phyloP scores from a whole-genome alignment of 1,139 yeast species.

The Debaryomyces coudertii region DNA sequence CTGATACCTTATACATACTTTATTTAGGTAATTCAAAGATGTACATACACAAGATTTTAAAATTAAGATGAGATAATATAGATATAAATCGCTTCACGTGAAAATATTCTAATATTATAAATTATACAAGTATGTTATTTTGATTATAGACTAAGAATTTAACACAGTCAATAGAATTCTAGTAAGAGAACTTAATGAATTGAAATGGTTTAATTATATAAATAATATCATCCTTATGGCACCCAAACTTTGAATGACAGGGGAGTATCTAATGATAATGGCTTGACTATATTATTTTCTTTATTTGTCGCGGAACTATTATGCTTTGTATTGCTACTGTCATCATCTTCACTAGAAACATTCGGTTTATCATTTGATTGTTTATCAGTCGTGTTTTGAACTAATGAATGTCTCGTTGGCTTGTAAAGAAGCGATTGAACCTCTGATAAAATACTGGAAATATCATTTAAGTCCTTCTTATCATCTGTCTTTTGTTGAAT shows the following conservation, averaged over 20 bases:
- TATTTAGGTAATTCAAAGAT: background rate
- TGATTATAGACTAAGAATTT: background rate
- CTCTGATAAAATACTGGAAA: constrained; percentile 41
- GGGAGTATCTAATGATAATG: constrained; percentile 80
- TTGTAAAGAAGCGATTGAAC: constrained; percentile 53
- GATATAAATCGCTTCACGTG: constrained; percentile 6
- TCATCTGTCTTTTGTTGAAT: constrained; percentile 26
- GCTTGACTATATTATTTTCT: constrained; percentile 52
- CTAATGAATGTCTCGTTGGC: constrained; percentile 47
- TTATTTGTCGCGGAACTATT: constrained; percentile 16
- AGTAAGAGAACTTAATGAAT: constrained; percentile 4
- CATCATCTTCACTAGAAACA: constrained; percentile 17
- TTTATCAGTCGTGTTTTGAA: constrained; percentile 16
- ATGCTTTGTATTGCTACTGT: constrained; percentile 10
- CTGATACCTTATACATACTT: constrained; percentile 7
- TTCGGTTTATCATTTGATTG: constrained; percentile 17
- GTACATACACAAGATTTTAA: background rate
- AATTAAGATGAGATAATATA: background rate
- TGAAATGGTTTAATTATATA: constrained; percentile 7
- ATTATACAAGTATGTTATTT: constrained; percentile 8
- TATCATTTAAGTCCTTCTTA: constrained; percentile 16
- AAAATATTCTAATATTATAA: constrained; percentile 6
- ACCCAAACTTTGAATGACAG: constrained; percentile 91
- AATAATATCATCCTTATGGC: constrained; percentile 27
- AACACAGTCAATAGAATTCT: background rate